Conservation (phyloP, 169 alveolate genomes). For the Miamiensis avidus region DNA sequence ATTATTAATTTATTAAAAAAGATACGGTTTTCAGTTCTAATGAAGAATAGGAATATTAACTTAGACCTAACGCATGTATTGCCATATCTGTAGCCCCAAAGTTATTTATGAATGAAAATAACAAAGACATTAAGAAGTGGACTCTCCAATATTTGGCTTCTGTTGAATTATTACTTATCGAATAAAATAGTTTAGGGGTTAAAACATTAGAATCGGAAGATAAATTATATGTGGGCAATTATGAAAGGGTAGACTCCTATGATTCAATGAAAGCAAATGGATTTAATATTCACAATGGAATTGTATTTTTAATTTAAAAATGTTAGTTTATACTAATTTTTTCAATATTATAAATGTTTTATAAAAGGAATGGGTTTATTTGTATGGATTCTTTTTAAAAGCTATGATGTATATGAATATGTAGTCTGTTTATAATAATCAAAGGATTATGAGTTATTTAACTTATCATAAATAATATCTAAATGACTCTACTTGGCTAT, state of each 20-base stretch:
- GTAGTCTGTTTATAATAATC: conserved; percentile 39
- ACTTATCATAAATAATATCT: conserved; percentile 71
- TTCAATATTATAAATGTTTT: not conserved
- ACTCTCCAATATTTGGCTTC: conserved; percentile 70
- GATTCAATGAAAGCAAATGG: conserved; percentile 84
- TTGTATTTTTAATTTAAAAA: conserved; percentile 56
- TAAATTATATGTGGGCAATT: conserved; percentile 80
- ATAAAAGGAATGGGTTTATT: conserved; percentile 91
- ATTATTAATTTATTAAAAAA: conserved; percentile 79
- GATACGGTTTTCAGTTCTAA: conserved; percentile 75
- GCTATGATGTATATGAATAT: conserved; percentile 64
- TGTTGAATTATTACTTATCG: conserved; percentile 64
- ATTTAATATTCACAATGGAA: conserved; percentile 92
- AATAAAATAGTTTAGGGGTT: conserved; percentile 78
- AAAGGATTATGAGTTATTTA: conserved; percentile 60
- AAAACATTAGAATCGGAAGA: conserved; percentile 89
- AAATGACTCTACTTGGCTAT: conserved; percentile 78
- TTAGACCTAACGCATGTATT: conserved; percentile 87
- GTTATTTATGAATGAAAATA: conserved; percentile 74
- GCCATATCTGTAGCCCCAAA: conserved; percentile 93
- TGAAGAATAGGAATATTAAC: conserved; percentile 82
- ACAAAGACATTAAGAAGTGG: not conserved
- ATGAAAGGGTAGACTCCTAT: conserved; percentile 85
- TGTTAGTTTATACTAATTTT: too few relatives aligned
- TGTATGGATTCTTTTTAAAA: conserved; percentile 86